Base-by-base conservation (phyloP, 176 grass and related monocot genomes). In the Cenchrus purpureus region DNA sequence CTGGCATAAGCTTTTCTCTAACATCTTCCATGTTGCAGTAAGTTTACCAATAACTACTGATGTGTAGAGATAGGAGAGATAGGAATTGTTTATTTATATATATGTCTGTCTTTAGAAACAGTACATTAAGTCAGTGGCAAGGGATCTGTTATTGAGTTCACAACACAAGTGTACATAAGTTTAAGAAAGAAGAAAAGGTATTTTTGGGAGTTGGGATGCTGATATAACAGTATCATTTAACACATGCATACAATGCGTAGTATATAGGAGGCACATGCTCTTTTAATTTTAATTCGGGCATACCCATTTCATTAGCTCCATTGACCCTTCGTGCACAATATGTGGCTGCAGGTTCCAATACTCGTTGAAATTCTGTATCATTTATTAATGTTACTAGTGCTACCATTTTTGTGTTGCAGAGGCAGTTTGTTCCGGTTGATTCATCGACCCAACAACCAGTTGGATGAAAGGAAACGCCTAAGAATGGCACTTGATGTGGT, bases 401-500 rank as follows among this genome's bases (percentile, higher is more conserved):
- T 79, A 61, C 81, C 70, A 69, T 8, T 88, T 67, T 76, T 88
- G 79, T 6, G 71, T 84, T 90, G 73, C 90, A 97, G 94, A 88
- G 94, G 94, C 73, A 97, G 94, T 72, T 94, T 97, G 85, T 97
- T 97, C 71, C 90, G 94, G 76, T 92, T 97, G 85, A 97, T 97
- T 92, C 94, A 97, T 72, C 82, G 94, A 54, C 94, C 94, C 61
- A 97, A 97, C 84, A 97, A 97, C 85, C 92, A 94, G 79, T 86
- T 97, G 46, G 94, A 97, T 86, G 92, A 97, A 88, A 94, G 91
- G 71, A 92, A 88, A 72, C 79, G 94, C 66, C 78, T 97, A 82
- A 89, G 92, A 84, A 97, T 97, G 94, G 92, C 94, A 84, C 94
- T 94, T 91, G 94, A 99, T 83, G 92, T 99, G 89, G 97, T 99